These are phyloP conservation scores for Ophiostoma perfectum DNA, from an alignment of 2,329 filamentous ascomycete genomes.

Conservation along the genomic window DNA sequence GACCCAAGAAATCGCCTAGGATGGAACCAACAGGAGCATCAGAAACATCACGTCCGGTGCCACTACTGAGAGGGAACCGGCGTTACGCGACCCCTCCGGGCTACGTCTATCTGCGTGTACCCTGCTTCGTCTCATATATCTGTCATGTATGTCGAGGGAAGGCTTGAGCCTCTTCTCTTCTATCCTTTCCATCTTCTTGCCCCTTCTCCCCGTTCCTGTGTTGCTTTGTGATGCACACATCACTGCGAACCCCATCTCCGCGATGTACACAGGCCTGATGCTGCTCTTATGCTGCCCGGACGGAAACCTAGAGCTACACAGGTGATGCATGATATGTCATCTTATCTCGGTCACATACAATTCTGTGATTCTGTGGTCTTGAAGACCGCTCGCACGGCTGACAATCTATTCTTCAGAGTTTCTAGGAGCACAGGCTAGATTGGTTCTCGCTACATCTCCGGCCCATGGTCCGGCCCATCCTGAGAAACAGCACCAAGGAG, in stretches of 20 bases:
- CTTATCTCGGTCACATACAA: neutral
- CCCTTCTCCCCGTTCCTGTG: no score
- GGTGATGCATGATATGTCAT: constrained; percentile 6
- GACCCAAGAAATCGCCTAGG: neutral
- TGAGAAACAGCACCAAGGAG: no score
- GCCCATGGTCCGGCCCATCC: no score
- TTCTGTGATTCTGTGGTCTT: neutral
- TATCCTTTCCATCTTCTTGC: no score
- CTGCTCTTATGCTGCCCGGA: neutral
- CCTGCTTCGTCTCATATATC: no score
- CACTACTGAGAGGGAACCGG: no score
- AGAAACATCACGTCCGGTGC: neutral
- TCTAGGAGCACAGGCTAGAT: neutral
- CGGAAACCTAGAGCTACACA: neutral
- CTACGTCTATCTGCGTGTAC: no score
- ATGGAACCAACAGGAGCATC: neutral
- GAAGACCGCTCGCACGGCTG: neutral
- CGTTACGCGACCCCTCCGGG: no score
- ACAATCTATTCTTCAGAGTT: neutral
- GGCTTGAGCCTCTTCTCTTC: no score
- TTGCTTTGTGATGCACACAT: no score
- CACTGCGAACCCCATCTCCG: neutral
- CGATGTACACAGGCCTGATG: neutral
- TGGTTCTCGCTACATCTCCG: no score
- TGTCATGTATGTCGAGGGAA: no score